Evolutionary conservation across 2,329 filamentous ascomycete genomes (phyloP), one percentile per base, ranked within the genome.

Genomic region (Aurifilum marmelostoma): DNA sequence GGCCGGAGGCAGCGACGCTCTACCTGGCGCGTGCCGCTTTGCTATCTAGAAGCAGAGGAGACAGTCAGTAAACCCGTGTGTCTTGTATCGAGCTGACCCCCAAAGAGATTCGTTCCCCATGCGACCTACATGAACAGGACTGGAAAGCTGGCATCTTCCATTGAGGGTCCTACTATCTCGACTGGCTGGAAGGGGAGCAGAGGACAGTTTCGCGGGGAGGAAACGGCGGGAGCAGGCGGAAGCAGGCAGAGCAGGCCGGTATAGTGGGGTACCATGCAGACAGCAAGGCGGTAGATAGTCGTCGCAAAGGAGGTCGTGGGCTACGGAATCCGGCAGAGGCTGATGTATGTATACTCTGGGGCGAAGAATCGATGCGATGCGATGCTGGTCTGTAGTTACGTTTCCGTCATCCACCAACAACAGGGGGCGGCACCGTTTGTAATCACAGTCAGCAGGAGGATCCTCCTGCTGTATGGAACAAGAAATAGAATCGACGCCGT

Each of bases 1-100:
- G 65, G 69, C 43, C 43, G 62, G 60, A 56, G 61, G 67, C 69
- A 65, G 71, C 74, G 64, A 62, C 70, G 70, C 70, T 71, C 70
- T 72, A 72, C 68, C 71, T 68, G 50, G 68, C 68, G 71, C 65
- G 65, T 63, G 70, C 69, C 69, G 69, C 50, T 68, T 59, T 67
- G 27, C 70, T 70, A 67, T 70, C 67, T 71, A 61, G n/a, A 47
- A 39, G 37, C 65, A 66, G 61, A 34, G 43, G 8, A 63, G 67
- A 50, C 39, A 27, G 66, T 71, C 59, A 70, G 68, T 32, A 41
- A 27, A 18, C 24, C 14, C 54, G 39, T 47, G 47, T 59, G 8
- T 64, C 34, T n/a, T 54, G 47, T 37, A 21, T 29, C 32, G 41
- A 43, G 52, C 14, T 5, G 61, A 18, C 39, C 68, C 63, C 67